These are phyloP conservation scores for Babesia bovis DNA, from an alignment of 169 alveolate species.

Conservation along the genomic window DNA sequence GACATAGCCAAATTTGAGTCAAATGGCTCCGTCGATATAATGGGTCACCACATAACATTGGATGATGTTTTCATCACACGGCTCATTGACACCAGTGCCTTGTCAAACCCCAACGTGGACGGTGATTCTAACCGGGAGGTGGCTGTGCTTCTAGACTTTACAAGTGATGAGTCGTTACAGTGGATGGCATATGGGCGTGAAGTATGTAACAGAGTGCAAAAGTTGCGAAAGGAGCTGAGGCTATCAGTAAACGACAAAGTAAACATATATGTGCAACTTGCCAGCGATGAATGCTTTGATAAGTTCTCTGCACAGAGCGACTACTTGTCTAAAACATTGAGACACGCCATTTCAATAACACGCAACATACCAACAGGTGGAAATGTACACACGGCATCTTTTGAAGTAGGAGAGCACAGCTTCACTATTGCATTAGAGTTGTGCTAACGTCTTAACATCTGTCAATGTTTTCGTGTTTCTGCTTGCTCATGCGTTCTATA, in stretches of 20 bases:
- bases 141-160: slow-evolving; percentile 57
- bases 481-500: slow-evolving; percentile 33
- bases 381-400: slow-evolving; percentile 16
- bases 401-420: slow-evolving; percentile 19
- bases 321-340: slow-evolving; percentile 25
- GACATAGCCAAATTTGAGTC: slow-evolving; percentile 16
- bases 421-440: slow-evolving; percentile 30
- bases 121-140: slow-evolving; percentile 59
- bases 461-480: background rate
- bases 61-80: slow-evolving; percentile 63
- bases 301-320: slow-evolving; percentile 31
- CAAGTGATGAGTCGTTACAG: slow-evolving; percentile 45
- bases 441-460: background rate
- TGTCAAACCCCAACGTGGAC: slow-evolving; percentile 32
- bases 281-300: slow-evolving; percentile 10
- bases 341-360: slow-evolving; percentile 25
- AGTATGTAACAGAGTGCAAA: slow-evolving; percentile 58
- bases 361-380: slow-evolving; percentile 1
- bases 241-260: slow-evolving; percentile 56
- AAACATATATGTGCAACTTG: slow-evolving; percentile 31
- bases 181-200: slow-evolving; percentile 60
- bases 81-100: slow-evolving; percentile 18
- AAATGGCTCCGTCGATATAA: slow-evolving; percentile 9
- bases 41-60: slow-evolving; percentile 50
- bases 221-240: slow-evolving; percentile 60